A percentile compares a stretch with the other conserved stretches of the same genome.
Conservation (phyloP, 2,329 filamentous ascomycete genomes). For the Epicoccum nigrum region DNA sequence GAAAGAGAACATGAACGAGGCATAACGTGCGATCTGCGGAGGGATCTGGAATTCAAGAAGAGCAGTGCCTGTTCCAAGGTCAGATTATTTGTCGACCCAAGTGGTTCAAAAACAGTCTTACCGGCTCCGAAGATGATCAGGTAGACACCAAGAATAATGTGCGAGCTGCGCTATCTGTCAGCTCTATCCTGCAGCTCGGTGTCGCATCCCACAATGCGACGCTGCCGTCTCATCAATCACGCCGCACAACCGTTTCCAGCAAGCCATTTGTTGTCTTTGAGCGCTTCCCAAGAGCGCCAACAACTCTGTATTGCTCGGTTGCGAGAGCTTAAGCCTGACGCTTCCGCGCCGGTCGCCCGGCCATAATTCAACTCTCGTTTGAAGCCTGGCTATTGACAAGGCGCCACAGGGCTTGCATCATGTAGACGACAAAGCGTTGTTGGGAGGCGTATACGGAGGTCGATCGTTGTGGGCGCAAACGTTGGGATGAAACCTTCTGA, state of each 20-base stretch:
- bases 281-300: too few species aligned
- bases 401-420: not conserved
- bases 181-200: slow-evolving; percentile 8
- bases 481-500: slow-evolving; percentile 9
- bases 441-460: not conserved
- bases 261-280: too few species aligned
- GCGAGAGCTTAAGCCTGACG: too few species aligned
- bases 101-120: slow-evolving; percentile 52
- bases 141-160: slow-evolving; percentile 82
- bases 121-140: slow-evolving; percentile 88
- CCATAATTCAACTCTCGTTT: too few species aligned
- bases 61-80: slow-evolving; percentile 64
- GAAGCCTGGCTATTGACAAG: not conserved
- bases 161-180: slow-evolving; percentile 58
- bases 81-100: not conserved
- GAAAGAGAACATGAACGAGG: slow-evolving; percentile 98
- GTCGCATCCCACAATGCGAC: not conserved
- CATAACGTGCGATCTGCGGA: slow-evolving; percentile 89
- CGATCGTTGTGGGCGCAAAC: slow-evolving; percentile 3
- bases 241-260: too few species aligned
- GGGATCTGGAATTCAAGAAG: slow-evolving; percentile 88
- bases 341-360: too few species aligned
- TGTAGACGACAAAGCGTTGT: not conserved
- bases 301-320: too few species aligned
- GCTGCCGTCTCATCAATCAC: not conserved